A percentile compares a stretch with the other conserved stretches of the same genome.
Conservation (phyloP, 2,329 filamentous ascomycete species). For the Beauveria bassiana region DNA sequence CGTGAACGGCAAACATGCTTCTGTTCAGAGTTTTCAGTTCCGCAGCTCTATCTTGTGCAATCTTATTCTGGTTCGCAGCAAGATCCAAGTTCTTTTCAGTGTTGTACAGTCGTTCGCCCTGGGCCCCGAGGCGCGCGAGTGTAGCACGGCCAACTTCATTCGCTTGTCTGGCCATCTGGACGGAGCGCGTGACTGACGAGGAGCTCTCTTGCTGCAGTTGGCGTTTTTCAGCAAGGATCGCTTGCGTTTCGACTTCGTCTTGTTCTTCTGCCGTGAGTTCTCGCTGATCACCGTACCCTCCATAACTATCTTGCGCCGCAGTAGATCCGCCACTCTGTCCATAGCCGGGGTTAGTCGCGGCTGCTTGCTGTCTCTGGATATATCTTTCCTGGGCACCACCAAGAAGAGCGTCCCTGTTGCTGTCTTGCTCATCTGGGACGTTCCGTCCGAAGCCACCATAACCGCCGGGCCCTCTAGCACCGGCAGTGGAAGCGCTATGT, state of each 20-base stretch:
- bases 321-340: slow-evolving; percentile 11
- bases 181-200: slow-evolving; percentile 30
- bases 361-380: slow-evolving; percentile 29
- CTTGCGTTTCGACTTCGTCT: slow-evolving; percentile 64
- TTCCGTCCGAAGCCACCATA: slow-evolving; percentile 52
- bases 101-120: slow-evolving; percentile 75
- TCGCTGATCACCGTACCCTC: slow-evolving; percentile 58
- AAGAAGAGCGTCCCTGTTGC: slow-evolving; percentile 57
- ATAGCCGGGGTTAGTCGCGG: slow-evolving; percentile 16
- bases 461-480: slow-evolving; percentile 43
- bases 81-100: slow-evolving; percentile 77
- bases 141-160: slow-evolving; percentile 58
- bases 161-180: slow-evolving; percentile 36
- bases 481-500: slow-evolving; percentile 20
- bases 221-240: slow-evolving; percentile 44
- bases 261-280: slow-evolving; percentile 76
- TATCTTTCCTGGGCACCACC: slow-evolving; percentile 44
- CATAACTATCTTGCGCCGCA: slow-evolving; percentile 28
- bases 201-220: slow-evolving; percentile 70
- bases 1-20: slow-evolving; percentile 84
- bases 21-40: slow-evolving; percentile 81
- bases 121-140: slow-evolving; percentile 63
- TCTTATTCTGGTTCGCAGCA: slow-evolving; percentile 65
- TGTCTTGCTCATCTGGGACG: slow-evolving; percentile 37
- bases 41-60: slow-evolving; percentile 70